These are phyloP conservation scores for Heliamphora pulchella DNA, from an alignment of 179 eudicot species.

Conservation along the genomic window DNA sequence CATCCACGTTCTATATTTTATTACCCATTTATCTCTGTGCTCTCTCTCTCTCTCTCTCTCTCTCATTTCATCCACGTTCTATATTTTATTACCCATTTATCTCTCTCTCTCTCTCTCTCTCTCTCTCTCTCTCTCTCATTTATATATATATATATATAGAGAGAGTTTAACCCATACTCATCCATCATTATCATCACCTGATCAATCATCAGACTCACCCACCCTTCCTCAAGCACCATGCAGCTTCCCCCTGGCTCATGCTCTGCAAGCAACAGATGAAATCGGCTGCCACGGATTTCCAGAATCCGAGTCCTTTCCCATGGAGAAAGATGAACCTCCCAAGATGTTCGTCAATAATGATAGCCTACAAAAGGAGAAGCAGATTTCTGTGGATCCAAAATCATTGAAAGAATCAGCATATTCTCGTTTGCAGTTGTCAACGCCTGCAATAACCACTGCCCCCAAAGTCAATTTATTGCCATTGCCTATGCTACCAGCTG, in stretches of 20 bases:
- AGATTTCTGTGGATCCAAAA: conserved; percentile 70
- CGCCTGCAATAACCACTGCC: neutral
- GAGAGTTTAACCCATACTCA: no score
- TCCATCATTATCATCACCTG: neutral
- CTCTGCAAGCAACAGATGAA: neutral
- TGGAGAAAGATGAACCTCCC: conserved; percentile 24
- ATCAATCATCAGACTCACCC: neutral
- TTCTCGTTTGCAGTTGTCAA: neutral
- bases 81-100: no score
- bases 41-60: no score
- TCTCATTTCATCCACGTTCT: no score
- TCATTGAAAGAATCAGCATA: conserved; percentile 41
- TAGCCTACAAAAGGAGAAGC: conserved; percentile 42
- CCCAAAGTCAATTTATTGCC: conserved; percentile 6
- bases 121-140: no score
- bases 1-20: conserved; percentile 21
- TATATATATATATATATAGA: no score
- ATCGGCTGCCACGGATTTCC: neutral
- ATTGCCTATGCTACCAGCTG: conserved; percentile 28
- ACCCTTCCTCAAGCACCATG: neutral
- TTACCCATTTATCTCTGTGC: neutral
- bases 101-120: no score
- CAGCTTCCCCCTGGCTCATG: conserved; percentile 6
- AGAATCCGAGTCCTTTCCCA: conserved; percentile 29
- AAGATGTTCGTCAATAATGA: conserved; percentile 21